Conservation (phyloP, 2,329 filamentous ascomycete genomes). For the Trichoderma pleuroti region DNA sequence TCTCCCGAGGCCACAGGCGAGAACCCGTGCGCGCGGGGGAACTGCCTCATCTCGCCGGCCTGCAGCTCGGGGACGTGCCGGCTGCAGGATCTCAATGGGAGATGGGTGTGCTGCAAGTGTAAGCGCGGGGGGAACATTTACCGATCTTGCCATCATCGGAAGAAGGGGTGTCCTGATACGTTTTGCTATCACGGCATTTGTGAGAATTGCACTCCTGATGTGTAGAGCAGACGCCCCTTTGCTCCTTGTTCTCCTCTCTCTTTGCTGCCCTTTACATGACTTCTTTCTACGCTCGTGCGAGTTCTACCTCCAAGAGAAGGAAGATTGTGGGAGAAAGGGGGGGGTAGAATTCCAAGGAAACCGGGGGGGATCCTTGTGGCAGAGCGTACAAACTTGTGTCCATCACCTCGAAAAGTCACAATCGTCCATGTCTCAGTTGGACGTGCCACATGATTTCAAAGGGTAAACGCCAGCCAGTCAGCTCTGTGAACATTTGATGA, state of each 20-base stretch:
- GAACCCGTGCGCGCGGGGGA: slow-evolving; percentile 44
- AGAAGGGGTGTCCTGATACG: slow-evolving; percentile 45
- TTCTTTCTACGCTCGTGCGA: neutral
- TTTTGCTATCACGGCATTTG: slow-evolving; percentile 54
- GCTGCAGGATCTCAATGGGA: slow-evolving; percentile 45
- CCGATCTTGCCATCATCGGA: slow-evolving; percentile 44
- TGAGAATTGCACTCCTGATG: slow-evolving; percentile 40
- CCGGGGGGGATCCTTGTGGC: neutral
- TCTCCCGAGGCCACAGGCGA: slow-evolving; percentile 31
- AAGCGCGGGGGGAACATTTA: slow-evolving; percentile 44
- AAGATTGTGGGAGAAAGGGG: no score
- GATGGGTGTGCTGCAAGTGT: slow-evolving; percentile 51
- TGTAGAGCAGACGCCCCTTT: neutral
- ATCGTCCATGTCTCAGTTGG: neutral
- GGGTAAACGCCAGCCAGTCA: neutral
- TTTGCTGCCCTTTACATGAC: neutral
- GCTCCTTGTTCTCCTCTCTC: neutral
- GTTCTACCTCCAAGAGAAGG: neutral
- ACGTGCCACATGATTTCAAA: neutral
- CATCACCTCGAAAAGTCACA: neutral
- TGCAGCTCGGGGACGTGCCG: slow-evolving; percentile 49
- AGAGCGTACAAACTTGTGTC: neutral
- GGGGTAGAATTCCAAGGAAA: neutral
- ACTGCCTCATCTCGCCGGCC: slow-evolving; percentile 43
- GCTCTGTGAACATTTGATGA: neutral